Base-by-base conservation (phyloP, 2,329 filamentous ascomycete genomes). In the Fusarium bulbicola region DNA sequence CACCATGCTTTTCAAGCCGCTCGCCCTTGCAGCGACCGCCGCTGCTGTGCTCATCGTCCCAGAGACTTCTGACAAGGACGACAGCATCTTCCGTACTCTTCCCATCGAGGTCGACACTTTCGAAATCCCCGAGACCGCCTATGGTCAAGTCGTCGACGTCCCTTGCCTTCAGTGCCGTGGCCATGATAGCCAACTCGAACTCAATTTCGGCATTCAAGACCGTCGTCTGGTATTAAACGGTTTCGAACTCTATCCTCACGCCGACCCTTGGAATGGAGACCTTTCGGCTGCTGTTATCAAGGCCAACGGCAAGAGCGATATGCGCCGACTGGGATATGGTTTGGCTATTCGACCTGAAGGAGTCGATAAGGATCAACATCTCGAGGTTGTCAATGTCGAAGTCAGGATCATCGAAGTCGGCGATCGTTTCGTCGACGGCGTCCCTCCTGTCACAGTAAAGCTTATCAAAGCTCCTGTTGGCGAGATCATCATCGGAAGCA, bases 321-420 rank as follows among this genome's bases (percentile, higher is more conserved):
- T 80, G 61, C 80, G 75, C 78, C 84, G 80, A 24, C 83, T 90
- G 6, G 88, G 88, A 21, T 90, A 87, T 76, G 84, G 83, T 63
- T 79, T 89, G 37, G 80, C 83, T 49, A 81, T 84, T 28, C 81
- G 80, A 39, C 82, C 82, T 26, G 79, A 82, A 59, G 84, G 86
- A 71, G 82, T 85, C 50, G 85, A 89, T 63, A 84, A 86, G 56
- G 84, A 87, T 15, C 86, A 87, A 68, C 81, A 84, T 59, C 79
- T 91, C 47, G 84, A 87, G 65, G 79, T 91, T 7, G 79, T 91
- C 59, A 80, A 83, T 42, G 77, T 92, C 64, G 84, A 88, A 70
- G 81, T 92, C 42, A 85, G 89, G 72, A 86, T 93, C 68, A 85
- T 90, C 66, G 86, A 90, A 78, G 87, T 92, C 32, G 89, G 88